phyloP scores from a whole-genome alignment of 2,329 filamentous ascomycete genomes.

The Graphilbum ipis-grandicollis region DNA sequence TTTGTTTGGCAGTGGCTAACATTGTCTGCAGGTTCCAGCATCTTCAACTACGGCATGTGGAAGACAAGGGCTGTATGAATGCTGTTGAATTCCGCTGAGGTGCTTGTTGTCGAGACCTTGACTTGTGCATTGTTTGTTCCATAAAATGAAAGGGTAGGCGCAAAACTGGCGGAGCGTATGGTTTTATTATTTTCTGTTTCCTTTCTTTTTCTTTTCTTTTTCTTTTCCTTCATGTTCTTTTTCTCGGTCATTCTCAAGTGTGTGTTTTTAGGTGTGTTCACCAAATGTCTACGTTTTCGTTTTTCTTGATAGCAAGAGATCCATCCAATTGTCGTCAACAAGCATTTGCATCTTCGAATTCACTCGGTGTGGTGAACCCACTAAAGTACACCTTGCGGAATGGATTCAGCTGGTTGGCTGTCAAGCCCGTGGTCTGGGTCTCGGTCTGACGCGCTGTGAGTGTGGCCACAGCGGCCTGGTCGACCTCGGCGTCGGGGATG shows the following conservation, averaged over 20 bases:
- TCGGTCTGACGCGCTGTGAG: slow-evolving; percentile 12
- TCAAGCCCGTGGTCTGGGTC: slow-evolving; percentile 22
- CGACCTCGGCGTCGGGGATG: slow-evolving; percentile 40
- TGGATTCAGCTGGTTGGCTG: slow-evolving; percentile 41
- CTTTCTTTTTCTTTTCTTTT: neutral
- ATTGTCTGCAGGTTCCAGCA: slow-evolving; percentile 58
- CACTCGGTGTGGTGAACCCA: slow-evolving; percentile 28
- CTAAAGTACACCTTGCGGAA: slow-evolving; percentile 42
- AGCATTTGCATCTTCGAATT: no score
- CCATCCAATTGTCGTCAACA: no score
- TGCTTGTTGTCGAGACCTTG: no score
- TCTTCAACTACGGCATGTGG: slow-evolving; percentile 75
- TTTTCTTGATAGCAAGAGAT: no score
- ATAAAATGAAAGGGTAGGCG: neutral
- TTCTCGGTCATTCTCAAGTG: neutral
- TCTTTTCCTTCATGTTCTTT: neutral
- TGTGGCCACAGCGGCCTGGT: slow-evolving; percentile 20
- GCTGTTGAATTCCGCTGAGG: slow-evolving; percentile 75
- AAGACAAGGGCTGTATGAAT: slow-evolving; percentile 66
- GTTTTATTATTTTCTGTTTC: neutral
- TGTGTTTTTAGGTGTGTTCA: no score
- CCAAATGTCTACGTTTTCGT: no score
- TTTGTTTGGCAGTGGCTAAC: neutral
- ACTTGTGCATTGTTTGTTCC: neutral
- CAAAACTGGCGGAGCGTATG: neutral